Evolutionary conservation across 192 early-diverging fungal genomes (phyloP).

Genomic region (Coemansia sp.): DNA sequence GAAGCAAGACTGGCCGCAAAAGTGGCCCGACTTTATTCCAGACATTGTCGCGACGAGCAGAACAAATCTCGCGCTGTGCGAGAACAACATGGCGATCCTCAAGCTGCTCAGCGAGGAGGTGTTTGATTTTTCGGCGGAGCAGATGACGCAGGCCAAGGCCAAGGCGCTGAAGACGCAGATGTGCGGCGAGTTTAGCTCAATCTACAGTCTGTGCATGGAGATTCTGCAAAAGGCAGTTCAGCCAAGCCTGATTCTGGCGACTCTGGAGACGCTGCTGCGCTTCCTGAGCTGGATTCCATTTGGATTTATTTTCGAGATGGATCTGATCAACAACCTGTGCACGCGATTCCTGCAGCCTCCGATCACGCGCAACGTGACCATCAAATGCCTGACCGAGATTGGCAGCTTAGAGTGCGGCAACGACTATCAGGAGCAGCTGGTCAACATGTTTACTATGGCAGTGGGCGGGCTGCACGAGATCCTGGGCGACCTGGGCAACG

Average conservation of each 20-base stretch:
- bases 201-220: conserved; percentile 92
- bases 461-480: conserved; percentile 57
- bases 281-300: conserved; percentile 99
- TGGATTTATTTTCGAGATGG: conserved; percentile 97
- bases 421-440: conserved; percentile 87
- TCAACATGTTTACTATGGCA: conserved; percentile 80
- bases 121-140: conserved; percentile 98
- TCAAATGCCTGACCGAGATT: conserved; percentile 98
- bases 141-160: conserved; percentile 95
- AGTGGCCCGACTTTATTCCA: conserved; percentile 98
- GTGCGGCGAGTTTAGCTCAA: conserved; percentile 93
- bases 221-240: conserved; percentile 90
- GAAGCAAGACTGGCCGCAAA: conserved; percentile 99
- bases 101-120: conserved; percentile 99
- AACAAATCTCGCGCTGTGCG: conserved; percentile 88
- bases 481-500: conserved; percentile 61
- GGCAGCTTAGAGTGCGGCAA: conserved; percentile 75
- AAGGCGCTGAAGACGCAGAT: conserved; percentile 93
- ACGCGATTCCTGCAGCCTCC: conserved; percentile 80
- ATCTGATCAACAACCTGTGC: conserved; percentile 81
- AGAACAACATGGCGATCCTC: conserved; percentile 99
- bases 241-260: conserved; percentile 85
- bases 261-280: conserved; percentile 89
- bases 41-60: conserved; percentile 96
- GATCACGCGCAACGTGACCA: conserved; percentile 86